Conservation (phyloP, 345 rosid species). For the Tarenaya hassleriana region DNA sequence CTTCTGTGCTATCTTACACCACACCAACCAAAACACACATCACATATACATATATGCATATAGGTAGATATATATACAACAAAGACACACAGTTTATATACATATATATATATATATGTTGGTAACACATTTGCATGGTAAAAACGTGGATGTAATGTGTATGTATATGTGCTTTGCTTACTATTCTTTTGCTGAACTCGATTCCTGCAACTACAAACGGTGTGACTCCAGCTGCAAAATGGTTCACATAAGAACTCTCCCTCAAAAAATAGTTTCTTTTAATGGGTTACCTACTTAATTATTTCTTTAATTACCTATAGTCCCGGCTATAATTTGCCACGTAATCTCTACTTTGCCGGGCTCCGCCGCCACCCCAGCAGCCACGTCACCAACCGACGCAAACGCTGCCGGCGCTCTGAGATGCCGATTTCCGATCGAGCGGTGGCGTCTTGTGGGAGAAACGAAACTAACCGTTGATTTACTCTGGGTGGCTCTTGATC, state of each 20-base stretch:
- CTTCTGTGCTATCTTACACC: slow-evolving; percentile 66
- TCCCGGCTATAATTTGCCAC: slow-evolving; percentile 74
- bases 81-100: neutral
- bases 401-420: slow-evolving; percentile 28
- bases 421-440: slow-evolving; percentile 15
- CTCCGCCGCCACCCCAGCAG: slow-evolving; percentile 36
- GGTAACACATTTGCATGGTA: too few relatives aligned
- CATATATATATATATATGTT: too few relatives aligned
- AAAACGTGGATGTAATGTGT: too few relatives aligned
- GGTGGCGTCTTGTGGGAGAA: slow-evolving; percentile 11
- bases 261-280: neutral
- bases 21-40: slow-evolving; percentile 17
- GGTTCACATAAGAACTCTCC: slow-evolving; percentile 26
- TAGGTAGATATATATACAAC: neutral
- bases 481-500: slow-evolving; percentile 19
- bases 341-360: slow-evolving; percentile 43
- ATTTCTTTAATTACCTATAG: slow-evolving; percentile 41
- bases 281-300: neutral
- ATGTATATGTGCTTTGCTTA: slow-evolving; percentile 24
- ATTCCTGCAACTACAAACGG: slow-evolving; percentile 85
- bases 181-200: slow-evolving; percentile 90
- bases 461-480: slow-evolving; percentile 25
- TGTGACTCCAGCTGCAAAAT: slow-evolving; percentile 58
- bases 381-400: slow-evolving; percentile 30
- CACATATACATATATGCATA: neutral